A percentile compares a stretch with the other conserved stretches of the same genome.
phyloP scores from a whole-genome alignment of 352 stramenopile species.

The Phytophthora meadii region DNA sequence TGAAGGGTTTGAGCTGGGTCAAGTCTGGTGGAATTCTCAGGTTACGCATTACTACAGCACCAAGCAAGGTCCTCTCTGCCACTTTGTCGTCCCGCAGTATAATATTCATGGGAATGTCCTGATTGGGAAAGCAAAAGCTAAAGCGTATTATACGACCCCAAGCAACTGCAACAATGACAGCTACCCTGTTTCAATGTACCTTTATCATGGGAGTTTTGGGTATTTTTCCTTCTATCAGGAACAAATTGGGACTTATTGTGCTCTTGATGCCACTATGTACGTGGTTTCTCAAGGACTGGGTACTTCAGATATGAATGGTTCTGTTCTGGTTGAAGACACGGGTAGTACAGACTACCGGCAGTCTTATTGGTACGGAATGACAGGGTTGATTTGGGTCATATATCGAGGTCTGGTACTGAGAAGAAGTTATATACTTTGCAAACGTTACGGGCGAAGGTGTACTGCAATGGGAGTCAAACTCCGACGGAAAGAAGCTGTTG shows the following conservation, averaged over 20 bases:
- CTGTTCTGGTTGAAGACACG: constrained; percentile 6
- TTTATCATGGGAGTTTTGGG: constrained; percentile 32
- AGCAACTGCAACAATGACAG: constrained; percentile 13
- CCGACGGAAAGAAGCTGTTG: constrained; percentile 15
- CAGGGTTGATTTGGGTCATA: constrained; percentile 16
- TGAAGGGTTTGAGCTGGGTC: constrained; percentile 9
- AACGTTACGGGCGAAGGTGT: constrained; percentile 18
- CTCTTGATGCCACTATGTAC: constrained; percentile 19
- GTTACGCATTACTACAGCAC: constrained; percentile 19
- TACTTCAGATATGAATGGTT: constrained; percentile 26
- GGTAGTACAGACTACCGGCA: constrained; percentile 13
- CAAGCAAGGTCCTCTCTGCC: constrained; percentile 12
- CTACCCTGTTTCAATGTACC: constrained; percentile 10
- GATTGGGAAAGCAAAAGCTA: constrained; percentile 3
- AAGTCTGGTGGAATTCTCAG: constrained; percentile 34
- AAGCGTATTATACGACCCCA: constrained; percentile 10
- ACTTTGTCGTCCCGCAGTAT: constrained; percentile 33
- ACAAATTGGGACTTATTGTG: constrained; percentile 25
- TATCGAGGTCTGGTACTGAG: constrained; percentile 32
- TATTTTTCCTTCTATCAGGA: constrained; percentile 31
- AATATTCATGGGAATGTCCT: constrained; percentile 25
- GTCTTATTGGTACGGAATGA: constrained; percentile 27
- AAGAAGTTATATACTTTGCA: constrained; percentile 26
- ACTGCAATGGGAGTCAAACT: constrained; percentile 10
- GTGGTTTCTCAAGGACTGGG: constrained; percentile 9